Conservation (phyloP, 1,284 basidiomycete genomes). For the Puccinia polysora region DNA sequence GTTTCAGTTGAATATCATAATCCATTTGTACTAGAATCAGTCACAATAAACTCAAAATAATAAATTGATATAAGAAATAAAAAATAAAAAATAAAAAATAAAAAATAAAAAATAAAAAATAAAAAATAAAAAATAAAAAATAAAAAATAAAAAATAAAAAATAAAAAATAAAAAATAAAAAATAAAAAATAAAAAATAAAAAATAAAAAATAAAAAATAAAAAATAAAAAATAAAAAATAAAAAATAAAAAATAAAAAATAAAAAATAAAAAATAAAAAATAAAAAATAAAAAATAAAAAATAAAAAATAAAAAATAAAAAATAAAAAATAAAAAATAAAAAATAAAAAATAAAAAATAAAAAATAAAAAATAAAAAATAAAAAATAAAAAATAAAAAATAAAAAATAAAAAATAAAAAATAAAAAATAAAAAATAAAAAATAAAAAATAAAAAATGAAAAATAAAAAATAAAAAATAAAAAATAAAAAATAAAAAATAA, state of each 20-base stretch:
- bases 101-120: constrained; percentile 1
- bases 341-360: background rate
- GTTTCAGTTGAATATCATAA: no score
- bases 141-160: background rate
- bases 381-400: background rate
- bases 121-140: constrained; percentile 1
- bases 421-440: background rate
- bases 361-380: background rate
- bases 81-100: background rate
- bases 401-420: background rate
- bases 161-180: background rate
- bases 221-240: background rate
- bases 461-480: no score
- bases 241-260: no score
- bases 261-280: no score
- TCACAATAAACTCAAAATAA: background rate
- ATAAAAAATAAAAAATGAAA: no score
- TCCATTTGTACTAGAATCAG: background rate
- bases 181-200: background rate
- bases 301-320: no score
- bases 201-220: background rate
- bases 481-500: background rate
- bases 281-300: no score
- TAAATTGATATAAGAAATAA: background rate
- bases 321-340: no score